A percentile compares a stretch with the other conserved stretches of the same genome.
These are phyloP conservation scores for Silene conica DNA, from an alignment of 148 eudicot species.

Conservation along the genomic window DNA sequence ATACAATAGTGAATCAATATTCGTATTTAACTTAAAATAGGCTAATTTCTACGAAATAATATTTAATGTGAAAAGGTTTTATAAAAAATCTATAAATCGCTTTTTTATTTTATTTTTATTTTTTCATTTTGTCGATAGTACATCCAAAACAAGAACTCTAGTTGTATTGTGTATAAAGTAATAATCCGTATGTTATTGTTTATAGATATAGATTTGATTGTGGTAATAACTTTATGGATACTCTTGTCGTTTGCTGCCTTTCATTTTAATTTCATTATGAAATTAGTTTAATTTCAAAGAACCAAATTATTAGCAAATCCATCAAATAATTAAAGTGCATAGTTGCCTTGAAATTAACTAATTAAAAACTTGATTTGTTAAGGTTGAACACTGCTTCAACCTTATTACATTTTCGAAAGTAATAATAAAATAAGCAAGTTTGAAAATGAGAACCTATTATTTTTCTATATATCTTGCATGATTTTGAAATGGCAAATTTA, in stretches of 20 bases:
- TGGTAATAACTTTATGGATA: not conserved
- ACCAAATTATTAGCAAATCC: conserved; percentile 9
- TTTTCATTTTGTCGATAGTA: too few relatives aligned
- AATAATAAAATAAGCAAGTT: not conserved
- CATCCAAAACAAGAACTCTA: too few relatives aligned
- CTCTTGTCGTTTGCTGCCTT: conserved; percentile 21
- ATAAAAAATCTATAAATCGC: too few relatives aligned
- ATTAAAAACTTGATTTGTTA: not conserved
- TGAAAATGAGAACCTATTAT: too few relatives aligned
- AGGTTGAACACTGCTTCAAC: not conserved
- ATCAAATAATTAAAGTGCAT: not conserved
- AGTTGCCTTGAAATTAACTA: not conserved
- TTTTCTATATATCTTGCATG: too few relatives aligned
- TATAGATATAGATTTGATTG: conserved; percentile 1
- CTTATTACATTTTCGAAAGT: not conserved
- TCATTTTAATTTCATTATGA: not conserved
- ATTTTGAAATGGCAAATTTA: too few relatives aligned
- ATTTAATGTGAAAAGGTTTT: too few relatives aligned
- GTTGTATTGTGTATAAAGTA: not conserved
- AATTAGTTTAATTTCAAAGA: conserved; percentile 2
- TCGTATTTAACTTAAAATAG: too few relatives aligned
- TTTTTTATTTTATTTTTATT: too few relatives aligned
- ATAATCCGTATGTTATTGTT: not conserved
- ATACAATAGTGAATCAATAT: too few relatives aligned
- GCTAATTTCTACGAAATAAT: too few relatives aligned